Evolutionary conservation across 2,329 filamentous ascomycete genomes (phyloP).

Genomic region (Ustulina deusta): DNA sequence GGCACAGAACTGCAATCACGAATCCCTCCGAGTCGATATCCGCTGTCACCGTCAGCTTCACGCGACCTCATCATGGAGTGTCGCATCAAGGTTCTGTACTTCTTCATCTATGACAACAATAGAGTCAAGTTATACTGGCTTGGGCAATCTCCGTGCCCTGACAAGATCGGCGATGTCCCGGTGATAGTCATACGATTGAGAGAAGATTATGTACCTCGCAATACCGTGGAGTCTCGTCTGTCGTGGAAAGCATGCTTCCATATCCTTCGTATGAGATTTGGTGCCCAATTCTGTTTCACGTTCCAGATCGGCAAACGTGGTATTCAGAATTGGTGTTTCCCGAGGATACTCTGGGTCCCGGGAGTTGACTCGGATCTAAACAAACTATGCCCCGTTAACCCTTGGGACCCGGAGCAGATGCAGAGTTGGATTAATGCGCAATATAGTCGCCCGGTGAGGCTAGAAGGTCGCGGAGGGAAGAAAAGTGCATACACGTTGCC

Average conservation of each 20-base stretch:
- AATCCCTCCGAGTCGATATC: not conserved
- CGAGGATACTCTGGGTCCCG: not conserved
- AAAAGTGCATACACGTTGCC: not conserved
- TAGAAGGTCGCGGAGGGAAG: too few species aligned
- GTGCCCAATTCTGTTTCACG: conserved; percentile 4
- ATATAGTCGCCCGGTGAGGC: not conserved
- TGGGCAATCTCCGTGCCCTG: not conserved
- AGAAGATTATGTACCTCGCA: not conserved
- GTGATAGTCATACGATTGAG: not conserved
- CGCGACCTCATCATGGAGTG: not conserved
- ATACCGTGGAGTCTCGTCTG: too few species aligned
- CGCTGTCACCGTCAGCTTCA: not conserved
- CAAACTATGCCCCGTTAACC: not conserved
- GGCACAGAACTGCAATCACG: not conserved
- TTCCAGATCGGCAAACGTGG: not conserved
- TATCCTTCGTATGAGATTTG: not conserved
- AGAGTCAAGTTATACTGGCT: not conserved
- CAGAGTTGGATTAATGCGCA: not conserved
- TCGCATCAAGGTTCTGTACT: not conserved
- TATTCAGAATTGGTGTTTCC: not conserved
- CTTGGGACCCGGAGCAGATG: not conserved
- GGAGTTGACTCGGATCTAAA: not conserved
- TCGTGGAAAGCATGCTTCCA: not conserved
- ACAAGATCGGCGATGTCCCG: not conserved
- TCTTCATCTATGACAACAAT: not conserved